These are phyloP conservation scores for Panus rudis DNA, from an alignment of 768 basidiomycete genomes.

Conservation along the genomic window DNA sequence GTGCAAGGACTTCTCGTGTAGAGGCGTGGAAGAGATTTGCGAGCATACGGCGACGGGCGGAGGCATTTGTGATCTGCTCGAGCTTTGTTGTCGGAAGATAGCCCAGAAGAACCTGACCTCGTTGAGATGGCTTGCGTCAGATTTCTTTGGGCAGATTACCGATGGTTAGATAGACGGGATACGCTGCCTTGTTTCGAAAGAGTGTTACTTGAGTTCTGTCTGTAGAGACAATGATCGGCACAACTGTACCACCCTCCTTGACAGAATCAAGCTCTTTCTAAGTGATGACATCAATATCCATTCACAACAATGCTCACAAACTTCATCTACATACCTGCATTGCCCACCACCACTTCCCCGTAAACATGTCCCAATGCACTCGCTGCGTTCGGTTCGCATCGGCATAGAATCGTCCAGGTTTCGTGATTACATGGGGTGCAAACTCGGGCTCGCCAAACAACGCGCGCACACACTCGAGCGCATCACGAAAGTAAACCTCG, in stretches of 20 bases:
- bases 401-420: conserved; percentile 31
- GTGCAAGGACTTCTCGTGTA: conserved; percentile 1
- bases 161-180: conserved; percentile 12
- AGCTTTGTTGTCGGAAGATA: conserved; percentile 19
- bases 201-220: conserved; percentile 6
- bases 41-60: conserved; percentile 13
- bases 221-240: conserved; percentile 10
- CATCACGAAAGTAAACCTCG: conserved; percentile 28
- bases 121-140: conserved; percentile 17
- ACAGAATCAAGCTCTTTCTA: conserved; percentile 3
- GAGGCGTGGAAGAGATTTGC: conserved; percentile 11
- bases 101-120: conserved; percentile 19
- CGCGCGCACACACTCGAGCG: conserved; percentile 29
- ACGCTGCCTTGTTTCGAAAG: conserved; percentile 8
- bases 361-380: conserved; percentile 37
- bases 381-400: conserved; percentile 20
- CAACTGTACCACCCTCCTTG: conserved; percentile 6
- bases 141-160: conserved; percentile 14
- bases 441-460: conserved; percentile 31
- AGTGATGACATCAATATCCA: neutral
- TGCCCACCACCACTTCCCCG: conserved; percentile 46
- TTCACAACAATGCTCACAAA: neutral
- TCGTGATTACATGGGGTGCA: conserved; percentile 22
- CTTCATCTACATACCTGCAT: conserved; percentile 31
- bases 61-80: conserved; percentile 12